phyloP scores from a whole-genome alignment of 2,329 filamentous ascomycete species.

The Didymellaceae sp. region DNA sequence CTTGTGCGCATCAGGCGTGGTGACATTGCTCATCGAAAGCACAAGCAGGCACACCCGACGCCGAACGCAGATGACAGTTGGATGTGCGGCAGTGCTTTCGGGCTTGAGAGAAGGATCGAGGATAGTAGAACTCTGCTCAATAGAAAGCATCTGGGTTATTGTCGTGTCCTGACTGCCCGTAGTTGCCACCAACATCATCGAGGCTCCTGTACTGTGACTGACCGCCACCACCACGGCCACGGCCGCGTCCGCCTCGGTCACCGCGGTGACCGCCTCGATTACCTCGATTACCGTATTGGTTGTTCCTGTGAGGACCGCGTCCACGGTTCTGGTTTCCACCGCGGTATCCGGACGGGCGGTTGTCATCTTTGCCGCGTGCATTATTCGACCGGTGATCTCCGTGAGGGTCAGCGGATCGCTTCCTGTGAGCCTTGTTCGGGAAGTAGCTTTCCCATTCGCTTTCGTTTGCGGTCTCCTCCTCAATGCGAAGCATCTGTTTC shows the following conservation, averaged over 20 bases:
- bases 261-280: conserved; percentile 52
- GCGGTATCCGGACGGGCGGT: conserved; percentile 36
- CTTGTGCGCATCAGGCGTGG: not conserved
- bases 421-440: conserved; percentile 62
- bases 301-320: conserved; percentile 36
- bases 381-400: conserved; percentile 36
- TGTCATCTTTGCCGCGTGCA: conserved; percentile 33
- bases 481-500: conserved; percentile 82
- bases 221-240: conserved; percentile 42
- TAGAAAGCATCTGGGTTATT: conserved; percentile 46
- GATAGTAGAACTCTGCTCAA: conserved; percentile 8
- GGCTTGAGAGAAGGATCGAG: too few relatives aligned
- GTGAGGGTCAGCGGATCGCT: conserved; percentile 41
- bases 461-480: conserved; percentile 68
- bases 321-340: conserved; percentile 44
- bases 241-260: conserved; percentile 47
- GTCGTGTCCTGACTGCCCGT: conserved; percentile 39
- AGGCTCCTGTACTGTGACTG: conserved; percentile 51
- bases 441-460: conserved; percentile 69
- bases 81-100: too few relatives aligned
- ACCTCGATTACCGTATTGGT: conserved; percentile 42
- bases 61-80: too few relatives aligned
- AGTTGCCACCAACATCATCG: conserved; percentile 49
- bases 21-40: not conserved
- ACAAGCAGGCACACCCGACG: too few relatives aligned